Evolutionary conservation across 495 filamentous ascomycete genomes (phyloP).

Genomic region (Aspergillus nidulans): DNA sequence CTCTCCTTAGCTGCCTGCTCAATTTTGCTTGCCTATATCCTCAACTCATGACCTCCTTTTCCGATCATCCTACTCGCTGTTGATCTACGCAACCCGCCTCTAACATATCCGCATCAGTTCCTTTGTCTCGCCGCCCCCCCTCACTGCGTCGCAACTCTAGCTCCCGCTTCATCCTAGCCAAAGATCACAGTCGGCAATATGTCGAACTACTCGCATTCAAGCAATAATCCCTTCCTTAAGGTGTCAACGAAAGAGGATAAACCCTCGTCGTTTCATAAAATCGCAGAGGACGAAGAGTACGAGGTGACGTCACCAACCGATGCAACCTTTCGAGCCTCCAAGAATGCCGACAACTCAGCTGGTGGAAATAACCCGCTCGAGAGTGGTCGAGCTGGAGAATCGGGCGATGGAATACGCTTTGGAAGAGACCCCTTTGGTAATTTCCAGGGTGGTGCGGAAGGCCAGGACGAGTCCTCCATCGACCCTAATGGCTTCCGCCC

Average conservation of each 20-base stretch:
- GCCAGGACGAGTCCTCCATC: conserved; percentile 23
- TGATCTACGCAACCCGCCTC: conserved; percentile 4
- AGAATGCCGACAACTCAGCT: conserved; percentile 22
- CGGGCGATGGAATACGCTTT: conserved; percentile 27
- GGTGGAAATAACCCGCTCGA: conserved; percentile 27
- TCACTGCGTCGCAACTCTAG: conserved; percentile 12
- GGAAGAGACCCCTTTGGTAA: conserved; percentile 35
- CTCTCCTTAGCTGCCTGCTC: conserved; percentile 6
- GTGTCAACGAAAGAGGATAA: conserved; percentile 29
- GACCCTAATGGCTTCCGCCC: conserved; percentile 31
- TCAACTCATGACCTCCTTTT: neutral
- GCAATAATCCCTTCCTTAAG: conserved; percentile 53
- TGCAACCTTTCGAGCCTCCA: conserved; percentile 44
- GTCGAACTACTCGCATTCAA: conserved; percentile 53
- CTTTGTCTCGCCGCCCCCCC: conserved; percentile 17
- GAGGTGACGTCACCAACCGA: conserved; percentile 61
- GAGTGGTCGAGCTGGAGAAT: conserved; percentile 26
- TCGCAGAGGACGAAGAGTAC: conserved; percentile 58
- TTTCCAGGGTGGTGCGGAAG: conserved; percentile 22
- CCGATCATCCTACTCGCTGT: conserved; percentile 1
- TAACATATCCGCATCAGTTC: conserved; percentile 8
- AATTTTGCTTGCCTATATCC: neutral
- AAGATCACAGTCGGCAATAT: conserved; percentile 35
- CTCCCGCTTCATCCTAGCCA: conserved; percentile 27
- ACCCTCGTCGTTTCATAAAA: conserved; percentile 42